phyloP scores from a whole-genome alignment of 1,284 basidiomycete species.

The Leccinum brunneo-olivaceum region DNA sequence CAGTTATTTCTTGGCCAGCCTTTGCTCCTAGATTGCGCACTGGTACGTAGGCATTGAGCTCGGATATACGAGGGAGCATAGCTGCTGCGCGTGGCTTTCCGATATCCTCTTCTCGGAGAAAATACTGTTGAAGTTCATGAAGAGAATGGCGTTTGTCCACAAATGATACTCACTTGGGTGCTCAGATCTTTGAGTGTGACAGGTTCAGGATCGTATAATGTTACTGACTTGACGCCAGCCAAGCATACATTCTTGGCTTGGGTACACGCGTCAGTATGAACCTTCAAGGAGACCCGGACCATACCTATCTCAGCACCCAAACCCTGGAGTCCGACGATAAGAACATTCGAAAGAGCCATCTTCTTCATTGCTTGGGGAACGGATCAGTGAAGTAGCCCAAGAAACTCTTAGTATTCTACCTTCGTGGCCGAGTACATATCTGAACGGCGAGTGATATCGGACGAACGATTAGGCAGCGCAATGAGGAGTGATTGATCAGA shows the following conservation, averaged over 20 bases:
- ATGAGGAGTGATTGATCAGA: conserved; percentile 13
- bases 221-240: conserved; percentile 97
- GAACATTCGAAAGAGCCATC: conserved; percentile 95
- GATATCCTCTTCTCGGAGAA: conserved; percentile 83
- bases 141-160: background rate
- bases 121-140: conserved; percentile 60
- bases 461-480: conserved; percentile 9
- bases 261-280: conserved; percentile 11
- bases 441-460: conserved; percentile 33
- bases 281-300: conserved; percentile 18
- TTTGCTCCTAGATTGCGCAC: conserved; percentile 73
- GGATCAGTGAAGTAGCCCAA: conserved; percentile 5
- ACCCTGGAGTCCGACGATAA: conserved; percentile 91
- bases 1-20: conserved; percentile 66
- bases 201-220: conserved; percentile 89
- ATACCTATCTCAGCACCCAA: conserved; percentile 94
- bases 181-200: conserved; percentile 86
- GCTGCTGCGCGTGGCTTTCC: conserved; percentile 85
- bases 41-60: conserved; percentile 96
- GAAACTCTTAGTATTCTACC: conserved; percentile 40
- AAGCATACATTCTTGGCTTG: conserved; percentile 95
- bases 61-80: conserved; percentile 85
- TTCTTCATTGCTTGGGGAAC: conserved; percentile 85
- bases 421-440: conserved; percentile 95
- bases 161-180: conserved; percentile 63